Evolutionary conservation across 2,329 filamentous ascomycete genomes (phyloP).

Genomic region (Tolypocladium ovalisporum): DNA sequence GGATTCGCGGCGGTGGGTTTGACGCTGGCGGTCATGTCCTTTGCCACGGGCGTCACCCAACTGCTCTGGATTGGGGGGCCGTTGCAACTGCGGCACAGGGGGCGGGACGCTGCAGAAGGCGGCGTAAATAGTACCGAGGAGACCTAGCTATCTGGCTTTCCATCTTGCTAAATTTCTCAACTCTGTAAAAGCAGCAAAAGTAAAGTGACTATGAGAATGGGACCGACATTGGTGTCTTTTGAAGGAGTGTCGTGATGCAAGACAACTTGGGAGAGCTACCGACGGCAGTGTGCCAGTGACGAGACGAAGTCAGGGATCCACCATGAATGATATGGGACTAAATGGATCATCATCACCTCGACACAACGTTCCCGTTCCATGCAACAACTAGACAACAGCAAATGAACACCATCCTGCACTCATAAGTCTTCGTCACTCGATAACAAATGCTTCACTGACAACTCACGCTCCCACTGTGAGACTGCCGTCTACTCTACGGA

Average conservation of each 20-base stretch:
- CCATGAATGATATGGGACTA: no score
- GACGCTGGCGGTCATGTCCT: constrained; percentile 17
- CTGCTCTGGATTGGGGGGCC: constrained; percentile 18
- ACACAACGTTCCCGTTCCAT: neutral
- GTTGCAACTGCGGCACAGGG: neutral
- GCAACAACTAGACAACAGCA: no score
- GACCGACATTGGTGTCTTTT: neutral
- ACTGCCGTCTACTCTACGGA: neutral
- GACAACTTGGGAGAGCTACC: neutral
- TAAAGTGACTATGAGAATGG: neutral
- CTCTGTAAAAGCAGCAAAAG: neutral
- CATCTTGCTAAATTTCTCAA: neutral
- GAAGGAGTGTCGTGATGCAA: neutral
- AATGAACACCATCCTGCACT: neutral
- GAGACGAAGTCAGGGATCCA: neutral
- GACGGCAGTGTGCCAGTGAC: neutral
- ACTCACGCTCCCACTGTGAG: neutral
- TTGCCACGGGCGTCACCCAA: constrained; percentile 15
- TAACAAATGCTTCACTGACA: neutral
- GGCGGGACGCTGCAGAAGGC: neutral
- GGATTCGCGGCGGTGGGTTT: constrained; percentile 22
- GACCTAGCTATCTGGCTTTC: no score
- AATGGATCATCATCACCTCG: neutral
- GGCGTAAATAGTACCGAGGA: neutral
- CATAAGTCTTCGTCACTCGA: neutral